Conservation (phyloP, 345 rosid genomes). For the Microthlaspi erraticum region DNA sequence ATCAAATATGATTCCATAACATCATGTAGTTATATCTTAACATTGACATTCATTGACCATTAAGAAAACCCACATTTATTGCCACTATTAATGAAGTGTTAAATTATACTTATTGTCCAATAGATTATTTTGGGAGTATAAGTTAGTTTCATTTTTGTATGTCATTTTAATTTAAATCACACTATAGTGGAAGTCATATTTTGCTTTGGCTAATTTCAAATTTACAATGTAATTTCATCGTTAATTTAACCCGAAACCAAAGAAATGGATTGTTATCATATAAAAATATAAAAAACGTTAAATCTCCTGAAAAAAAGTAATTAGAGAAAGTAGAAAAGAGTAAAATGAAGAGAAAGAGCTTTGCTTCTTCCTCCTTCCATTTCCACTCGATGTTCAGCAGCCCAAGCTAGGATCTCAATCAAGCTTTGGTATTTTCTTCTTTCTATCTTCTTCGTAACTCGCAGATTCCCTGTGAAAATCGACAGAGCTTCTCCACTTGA, state of each 20-base stretch:
- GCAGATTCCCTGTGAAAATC: not conserved
- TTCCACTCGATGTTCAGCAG: constrained; percentile 27
- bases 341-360: constrained; percentile 25
- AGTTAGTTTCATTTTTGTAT: not conserved
- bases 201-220: too few relatives aligned
- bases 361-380: constrained; percentile 36
- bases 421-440: constrained; percentile 16
- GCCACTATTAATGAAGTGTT: not conserved
- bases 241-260: too few relatives aligned
- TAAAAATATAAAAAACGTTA: too few relatives aligned
- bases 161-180: not conserved
- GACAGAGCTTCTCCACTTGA: not conserved
- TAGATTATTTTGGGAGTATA: not conserved
- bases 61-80: not conserved
- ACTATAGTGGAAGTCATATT: not conserved
- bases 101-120: not conserved
- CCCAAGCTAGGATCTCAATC: constrained; percentile 32
- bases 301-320: not conserved
- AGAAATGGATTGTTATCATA: too few relatives aligned
- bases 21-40: not conserved
- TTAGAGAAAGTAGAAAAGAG: constrained; percentile 20
- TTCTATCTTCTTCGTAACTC: not conserved
- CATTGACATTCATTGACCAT: not conserved
- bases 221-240: too few relatives aligned
- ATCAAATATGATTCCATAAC: not conserved